Conservation (phyloP, 1,139 yeast species). For the Zygosaccharomyces pseudobailii region DNA sequence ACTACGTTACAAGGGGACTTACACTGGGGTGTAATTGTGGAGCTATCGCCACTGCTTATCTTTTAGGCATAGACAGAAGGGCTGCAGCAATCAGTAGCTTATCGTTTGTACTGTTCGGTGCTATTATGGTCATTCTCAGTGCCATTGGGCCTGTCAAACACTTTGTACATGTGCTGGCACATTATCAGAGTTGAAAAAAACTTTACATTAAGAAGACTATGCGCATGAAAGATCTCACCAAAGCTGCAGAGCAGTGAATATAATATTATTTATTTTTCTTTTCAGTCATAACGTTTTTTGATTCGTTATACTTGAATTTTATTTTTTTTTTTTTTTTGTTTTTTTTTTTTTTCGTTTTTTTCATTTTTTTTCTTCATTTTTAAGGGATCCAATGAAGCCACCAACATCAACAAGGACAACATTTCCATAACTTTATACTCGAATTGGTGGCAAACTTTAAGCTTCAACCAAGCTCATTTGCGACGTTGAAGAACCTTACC, state of each 20-base stretch:
- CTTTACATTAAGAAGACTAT: background rate
- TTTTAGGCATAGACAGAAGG: slow-evolving; percentile 63
- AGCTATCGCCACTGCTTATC: slow-evolving; percentile 76
- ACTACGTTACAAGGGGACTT: slow-evolving; percentile 71
- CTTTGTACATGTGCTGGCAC: slow-evolving; percentile 15
- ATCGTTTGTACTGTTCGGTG: slow-evolving; percentile 68
- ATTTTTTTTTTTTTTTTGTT: no score
- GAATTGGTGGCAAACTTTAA: background rate
- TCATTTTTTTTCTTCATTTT: background rate
- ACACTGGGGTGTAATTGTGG: slow-evolving; percentile 75
- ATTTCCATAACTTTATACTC: background rate
- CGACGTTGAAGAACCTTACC: background rate
- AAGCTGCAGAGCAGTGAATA: no score
- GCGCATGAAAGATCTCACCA: no score
- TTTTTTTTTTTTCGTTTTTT: background rate
- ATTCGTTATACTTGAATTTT: no score
- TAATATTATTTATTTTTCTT: no score
- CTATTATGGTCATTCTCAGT: slow-evolving; percentile 64
- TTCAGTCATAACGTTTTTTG: no score
- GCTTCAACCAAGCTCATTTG: background rate
- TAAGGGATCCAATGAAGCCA: background rate
- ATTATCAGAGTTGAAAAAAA: background rate
- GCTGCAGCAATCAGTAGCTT: slow-evolving; percentile 77
- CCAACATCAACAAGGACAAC: background rate
- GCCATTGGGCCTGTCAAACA: slow-evolving; percentile 34